phyloP scores from a whole-genome alignment of 2,329 filamentous ascomycete genomes.

The Neospermospora avenae region DNA sequence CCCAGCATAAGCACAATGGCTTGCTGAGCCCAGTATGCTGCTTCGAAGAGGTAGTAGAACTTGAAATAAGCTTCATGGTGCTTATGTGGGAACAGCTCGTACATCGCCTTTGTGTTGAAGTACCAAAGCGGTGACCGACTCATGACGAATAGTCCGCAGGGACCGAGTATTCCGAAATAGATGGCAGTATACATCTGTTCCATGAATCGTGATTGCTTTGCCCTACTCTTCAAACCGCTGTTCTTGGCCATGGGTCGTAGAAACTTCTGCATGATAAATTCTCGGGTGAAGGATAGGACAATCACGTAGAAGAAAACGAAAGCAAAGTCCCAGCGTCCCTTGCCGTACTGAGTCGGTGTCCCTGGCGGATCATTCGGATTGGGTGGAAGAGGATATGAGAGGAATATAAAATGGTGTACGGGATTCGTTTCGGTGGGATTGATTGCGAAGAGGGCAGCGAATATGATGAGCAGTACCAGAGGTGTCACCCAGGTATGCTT shows the following conservation, averaged over 20 bases:
- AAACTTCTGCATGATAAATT: slow-evolving; percentile 92
- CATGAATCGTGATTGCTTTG: slow-evolving; percentile 89
- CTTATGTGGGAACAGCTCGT: slow-evolving; percentile 80
- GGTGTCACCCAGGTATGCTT: slow-evolving; percentile 65
- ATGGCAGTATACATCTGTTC: slow-evolving; percentile 93
- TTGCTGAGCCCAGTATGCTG: slow-evolving; percentile 94
- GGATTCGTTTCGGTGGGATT: slow-evolving; percentile 78
- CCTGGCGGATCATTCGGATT: slow-evolving; percentile 38
- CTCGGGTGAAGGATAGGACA: slow-evolving; percentile 87
- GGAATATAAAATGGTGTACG: slow-evolving; percentile 77
- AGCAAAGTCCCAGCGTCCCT: slow-evolving; percentile 80
- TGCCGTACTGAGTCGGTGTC: slow-evolving; percentile 70
- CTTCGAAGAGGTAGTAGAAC: slow-evolving; percentile 93
- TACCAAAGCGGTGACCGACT: slow-evolving; percentile 89
- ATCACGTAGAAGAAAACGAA: slow-evolving; percentile 89
- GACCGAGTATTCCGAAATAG: slow-evolving; percentile 82
- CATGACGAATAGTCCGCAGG: slow-evolving; percentile 88
- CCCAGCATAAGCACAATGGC: slow-evolving; percentile 81
- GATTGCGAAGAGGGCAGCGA: slow-evolving; percentile 67
- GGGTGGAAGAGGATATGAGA: slow-evolving; percentile 73
- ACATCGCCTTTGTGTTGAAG: slow-evolving; percentile 89
- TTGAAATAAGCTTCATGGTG: slow-evolving; percentile 81
- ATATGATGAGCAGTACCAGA: slow-evolving; percentile 60
- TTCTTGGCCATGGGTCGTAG: slow-evolving; percentile 71
- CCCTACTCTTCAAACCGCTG: slow-evolving; percentile 65